Evolutionary conservation across 805 yeast genomes (phyloP).

Genomic region (Yarrowia osloensis): DNA sequence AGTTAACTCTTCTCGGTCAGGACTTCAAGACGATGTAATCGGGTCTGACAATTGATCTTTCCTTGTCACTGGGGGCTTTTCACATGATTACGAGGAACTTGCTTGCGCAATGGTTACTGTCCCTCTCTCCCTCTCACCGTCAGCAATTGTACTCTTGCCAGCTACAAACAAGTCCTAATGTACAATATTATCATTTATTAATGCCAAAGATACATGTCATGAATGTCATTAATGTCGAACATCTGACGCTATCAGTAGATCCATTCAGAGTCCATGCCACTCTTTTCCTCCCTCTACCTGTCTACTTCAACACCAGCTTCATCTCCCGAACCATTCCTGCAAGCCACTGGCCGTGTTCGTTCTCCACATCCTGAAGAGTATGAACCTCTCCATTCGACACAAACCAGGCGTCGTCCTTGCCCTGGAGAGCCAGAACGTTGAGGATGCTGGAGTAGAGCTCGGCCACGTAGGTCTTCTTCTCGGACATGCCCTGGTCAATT

Average conservation of each 20-base stretch:
- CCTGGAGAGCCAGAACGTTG: constrained; percentile 13
- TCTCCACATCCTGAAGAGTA: constrained; percentile 4
- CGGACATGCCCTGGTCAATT: background rate
- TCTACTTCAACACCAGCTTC: background rate
- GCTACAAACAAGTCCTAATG: background rate
- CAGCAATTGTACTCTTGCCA: too few species aligned
- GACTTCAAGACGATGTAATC: too few species aligned
- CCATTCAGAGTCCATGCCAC: background rate
- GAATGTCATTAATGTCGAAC: too few species aligned
- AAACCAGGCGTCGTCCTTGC: constrained; percentile 22
- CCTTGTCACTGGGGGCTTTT: too few species aligned
- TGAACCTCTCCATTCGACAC: background rate
- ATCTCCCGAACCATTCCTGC: constrained; percentile 1
- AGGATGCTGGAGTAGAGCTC: constrained; percentile 16
- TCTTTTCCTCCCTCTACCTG: background rate
- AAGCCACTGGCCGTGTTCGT: constrained; percentile 13
- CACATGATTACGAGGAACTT: too few species aligned
- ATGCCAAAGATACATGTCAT: background rate
- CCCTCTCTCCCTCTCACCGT: too few species aligned
- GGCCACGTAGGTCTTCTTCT: background rate
- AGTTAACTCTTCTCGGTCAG: too few species aligned
- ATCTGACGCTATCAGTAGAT: too few species aligned
- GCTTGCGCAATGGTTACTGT: too few species aligned
- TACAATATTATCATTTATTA: background rate
- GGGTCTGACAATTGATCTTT: too few species aligned